These are phyloP conservation scores for Leccinum sublutescens DNA, from an alignment of 768 basidiomycete species.

Conservation along the genomic window DNA sequence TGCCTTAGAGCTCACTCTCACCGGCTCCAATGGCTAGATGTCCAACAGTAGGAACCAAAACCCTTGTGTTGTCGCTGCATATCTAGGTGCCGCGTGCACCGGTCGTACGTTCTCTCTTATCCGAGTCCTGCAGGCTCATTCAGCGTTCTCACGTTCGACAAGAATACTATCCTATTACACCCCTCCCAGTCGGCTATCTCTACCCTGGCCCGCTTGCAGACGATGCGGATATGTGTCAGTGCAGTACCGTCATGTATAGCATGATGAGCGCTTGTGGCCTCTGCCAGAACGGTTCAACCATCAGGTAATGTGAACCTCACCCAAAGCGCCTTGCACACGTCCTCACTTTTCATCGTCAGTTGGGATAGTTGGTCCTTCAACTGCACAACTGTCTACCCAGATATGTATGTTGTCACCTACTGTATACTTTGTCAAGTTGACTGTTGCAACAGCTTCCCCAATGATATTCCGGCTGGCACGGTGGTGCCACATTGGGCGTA, in stretches of 20 bases:
- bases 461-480: conserved; percentile 46
- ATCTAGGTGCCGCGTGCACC: conserved; percentile 42
- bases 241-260: conserved; percentile 56
- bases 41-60: conserved; percentile 45
- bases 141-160: neutral
- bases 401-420: conserved; percentile 12
- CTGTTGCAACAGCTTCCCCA: conserved; percentile 40
- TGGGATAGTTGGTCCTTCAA: conserved; percentile 53
- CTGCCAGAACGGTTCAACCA: conserved; percentile 47
- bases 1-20: neutral
- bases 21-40: conserved; percentile 20
- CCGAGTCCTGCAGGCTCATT: conserved; percentile 1
- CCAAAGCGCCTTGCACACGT: neutral
- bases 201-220: conserved; percentile 34
- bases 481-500: conserved; percentile 65
- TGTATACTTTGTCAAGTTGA: neutral
- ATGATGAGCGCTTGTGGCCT: conserved; percentile 55
- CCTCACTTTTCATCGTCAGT: conserved; percentile 28
- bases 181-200: conserved; percentile 35
- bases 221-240: conserved; percentile 41
- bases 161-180: conserved; percentile 38
- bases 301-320: conserved; percentile 28
- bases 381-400: conserved; percentile 39
- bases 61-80: conserved; percentile 47
- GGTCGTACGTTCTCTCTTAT: conserved; percentile 35